Base-by-base conservation (phyloP, 2,329 filamentous ascomycete species). In the Blastomyces silverae region DNA sequence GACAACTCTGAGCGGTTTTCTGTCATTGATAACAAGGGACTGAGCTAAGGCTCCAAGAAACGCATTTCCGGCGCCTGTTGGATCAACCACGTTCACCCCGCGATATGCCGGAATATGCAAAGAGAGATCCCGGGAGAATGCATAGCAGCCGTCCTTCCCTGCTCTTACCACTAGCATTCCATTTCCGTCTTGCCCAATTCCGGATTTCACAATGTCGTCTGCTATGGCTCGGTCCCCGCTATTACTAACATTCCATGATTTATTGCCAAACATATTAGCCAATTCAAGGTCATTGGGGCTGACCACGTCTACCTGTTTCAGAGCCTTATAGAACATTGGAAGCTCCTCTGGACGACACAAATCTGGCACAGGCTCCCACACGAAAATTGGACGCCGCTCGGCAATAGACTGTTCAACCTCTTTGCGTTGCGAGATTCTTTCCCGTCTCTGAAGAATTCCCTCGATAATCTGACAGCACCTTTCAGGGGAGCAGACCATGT, bases 321-420 rank as follows among this genome's bases (percentile, higher is more conserved):
- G 77, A 6, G 85, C 84, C 64, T 79, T 75, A 25, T 82, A 74
- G 64, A 85, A 84, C 25, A 80, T 82, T 0, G 79, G 73, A 25
- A 84, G 74, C 67, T 88, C 82, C 44, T 87, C 85, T 0, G 91
- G 87, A 0, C 84, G 88, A 75, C 92, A 97, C 0, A 91, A 83
- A 76, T 97, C 91, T 1, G 94, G 94, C 0, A 97, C 90, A 0
- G 94, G 94, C 75, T 99, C 94, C 93, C 93, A 99, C 62, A 97
- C 85, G 74, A 97, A 91, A 7, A 92, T 77, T 0, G 92, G 90
- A 59, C 84, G 83, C 0, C 79, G 71, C 69, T 80, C 81, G 13
- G 71, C 66, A 57, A 76, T 73, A 4, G 69, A 66, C 0, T 76
- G 67, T 17, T 76, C 55, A 64, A 73, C 64, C 53, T 72, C 71